These are phyloP conservation scores for Trypanosoma avium DNA, from an alignment of 208 protist genomes.

Conservation along the genomic window DNA sequence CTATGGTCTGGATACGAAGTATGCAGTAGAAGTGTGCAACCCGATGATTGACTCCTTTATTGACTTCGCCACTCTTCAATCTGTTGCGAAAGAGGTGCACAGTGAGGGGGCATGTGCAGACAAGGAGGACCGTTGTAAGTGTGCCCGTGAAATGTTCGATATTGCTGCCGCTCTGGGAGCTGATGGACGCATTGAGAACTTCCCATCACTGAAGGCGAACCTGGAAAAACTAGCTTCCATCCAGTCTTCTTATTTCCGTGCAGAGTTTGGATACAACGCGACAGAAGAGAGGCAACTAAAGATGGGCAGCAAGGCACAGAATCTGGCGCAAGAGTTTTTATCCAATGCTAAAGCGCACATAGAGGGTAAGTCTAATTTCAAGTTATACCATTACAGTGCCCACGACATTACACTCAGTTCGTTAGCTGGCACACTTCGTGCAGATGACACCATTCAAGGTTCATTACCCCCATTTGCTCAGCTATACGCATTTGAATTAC, in stretches of 20 bases:
- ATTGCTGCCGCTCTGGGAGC: slow-evolving; percentile 46
- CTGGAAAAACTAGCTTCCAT: slow-evolving; percentile 39
- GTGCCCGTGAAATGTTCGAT: slow-evolving; percentile 50
- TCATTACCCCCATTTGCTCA: slow-evolving; percentile 66
- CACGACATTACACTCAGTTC: slow-evolving; percentile 69
- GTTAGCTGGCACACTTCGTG: slow-evolving; percentile 48
- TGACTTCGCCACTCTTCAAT: slow-evolving; percentile 25
- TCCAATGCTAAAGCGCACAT: slow-evolving; percentile 40
- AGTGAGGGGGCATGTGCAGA: slow-evolving; percentile 41
- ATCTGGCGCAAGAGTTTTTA: slow-evolving; percentile 44
- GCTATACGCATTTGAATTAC: slow-evolving; percentile 57
- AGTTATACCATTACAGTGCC: slow-evolving; percentile 71
- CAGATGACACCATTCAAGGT: slow-evolving; percentile 31
- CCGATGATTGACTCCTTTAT: slow-evolving; percentile 25
- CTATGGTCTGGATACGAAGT: slow-evolving; percentile 13
- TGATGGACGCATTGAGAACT: slow-evolving; percentile 12
- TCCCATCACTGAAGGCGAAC: slow-evolving; percentile 29
- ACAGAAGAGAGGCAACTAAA: slow-evolving; percentile 35
- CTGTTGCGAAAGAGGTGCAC: slow-evolving; percentile 34
- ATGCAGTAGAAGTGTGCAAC: slow-evolving; percentile 14
- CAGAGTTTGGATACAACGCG: slow-evolving; percentile 50
- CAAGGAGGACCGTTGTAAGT: slow-evolving; percentile 36
- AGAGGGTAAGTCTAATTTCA: slow-evolving; percentile 31
- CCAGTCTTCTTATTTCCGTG: slow-evolving; percentile 18
- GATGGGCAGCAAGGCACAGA: slow-evolving; percentile 56